Conservation (phyloP, 2,329 filamentous ascomycete genomes). For the Pseudogymnoascus verrucosus region DNA sequence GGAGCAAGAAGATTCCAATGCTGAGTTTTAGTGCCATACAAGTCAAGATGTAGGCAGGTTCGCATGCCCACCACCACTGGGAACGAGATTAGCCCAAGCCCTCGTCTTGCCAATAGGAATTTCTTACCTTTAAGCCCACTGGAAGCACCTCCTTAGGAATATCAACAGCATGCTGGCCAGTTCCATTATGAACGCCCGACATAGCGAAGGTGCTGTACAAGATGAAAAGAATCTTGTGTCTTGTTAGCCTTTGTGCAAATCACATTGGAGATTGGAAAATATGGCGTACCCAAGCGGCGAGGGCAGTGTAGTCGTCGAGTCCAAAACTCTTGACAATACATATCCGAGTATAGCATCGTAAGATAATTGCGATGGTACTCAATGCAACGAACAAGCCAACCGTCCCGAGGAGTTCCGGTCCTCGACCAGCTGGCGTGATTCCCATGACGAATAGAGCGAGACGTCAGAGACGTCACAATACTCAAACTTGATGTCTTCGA, state of each 20-base stretch:
- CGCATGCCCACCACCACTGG: conserved; percentile 22
- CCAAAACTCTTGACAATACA: conserved; percentile 25
- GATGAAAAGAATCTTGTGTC: conserved; percentile 6
- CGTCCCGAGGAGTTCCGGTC: conserved; percentile 9
- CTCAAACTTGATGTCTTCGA: neutral
- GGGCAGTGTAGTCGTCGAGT: conserved; percentile 21
- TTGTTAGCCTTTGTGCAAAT: neutral
- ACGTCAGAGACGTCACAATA: neutral
- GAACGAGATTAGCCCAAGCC: neutral
- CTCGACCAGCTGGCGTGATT: conserved; percentile 14
- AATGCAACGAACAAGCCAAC: conserved; percentile 29
- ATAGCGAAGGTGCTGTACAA: conserved; percentile 21
- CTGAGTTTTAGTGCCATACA: conserved; percentile 35
- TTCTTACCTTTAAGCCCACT: conserved; percentile 22
- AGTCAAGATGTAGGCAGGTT: conserved; percentile 33
- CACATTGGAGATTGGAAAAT: neutral
- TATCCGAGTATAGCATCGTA: conserved; percentile 25
- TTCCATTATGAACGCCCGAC: conserved; percentile 22
- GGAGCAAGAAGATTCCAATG: conserved; percentile 35
- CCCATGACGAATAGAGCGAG: conserved; percentile 3
- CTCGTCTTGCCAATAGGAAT: neutral
- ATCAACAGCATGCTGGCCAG: conserved; percentile 20
- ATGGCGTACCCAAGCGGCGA: conserved; percentile 19
- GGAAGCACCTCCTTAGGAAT: conserved; percentile 20
- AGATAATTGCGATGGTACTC: conserved; percentile 21